phyloP scores from a whole-genome alignment of 2,329 filamentous ascomycete genomes.

The Hypomyces rosellus region DNA sequence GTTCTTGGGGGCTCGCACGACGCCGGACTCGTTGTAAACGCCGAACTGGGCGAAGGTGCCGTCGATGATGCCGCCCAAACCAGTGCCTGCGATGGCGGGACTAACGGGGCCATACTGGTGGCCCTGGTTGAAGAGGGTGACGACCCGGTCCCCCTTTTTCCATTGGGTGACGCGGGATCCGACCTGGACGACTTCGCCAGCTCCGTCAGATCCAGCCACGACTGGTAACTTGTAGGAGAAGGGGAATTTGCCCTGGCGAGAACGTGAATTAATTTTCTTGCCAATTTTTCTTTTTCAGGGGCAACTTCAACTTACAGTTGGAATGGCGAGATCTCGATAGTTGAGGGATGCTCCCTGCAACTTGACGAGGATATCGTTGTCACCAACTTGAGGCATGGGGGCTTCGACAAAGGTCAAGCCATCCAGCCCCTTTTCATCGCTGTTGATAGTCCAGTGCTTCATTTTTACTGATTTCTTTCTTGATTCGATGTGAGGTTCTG shows the following conservation, averaged over 20 bases:
- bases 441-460: too few relatives aligned
- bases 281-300: too few relatives aligned
- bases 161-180: conserved; percentile 44
- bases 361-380: too few relatives aligned
- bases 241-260: conserved; percentile 9
- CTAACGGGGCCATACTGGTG: conserved; percentile 29
- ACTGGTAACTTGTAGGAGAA: conserved; percentile 18
- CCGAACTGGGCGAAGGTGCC: conserved; percentile 26
- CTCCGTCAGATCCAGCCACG: conserved; percentile 40
- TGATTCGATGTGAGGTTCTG: too few relatives aligned
- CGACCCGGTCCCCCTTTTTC: conserved; percentile 44
- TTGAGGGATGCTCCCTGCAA: too few relatives aligned
- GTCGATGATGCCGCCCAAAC: conserved; percentile 21
- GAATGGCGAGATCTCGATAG: too few relatives aligned
- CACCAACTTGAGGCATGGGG: too few relatives aligned
- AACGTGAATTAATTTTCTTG: too few relatives aligned
- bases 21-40: conserved; percentile 41
- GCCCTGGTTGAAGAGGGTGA: conserved; percentile 23
- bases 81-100: neutral
- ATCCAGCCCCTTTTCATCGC: too few relatives aligned
- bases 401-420: too few relatives aligned
- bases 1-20: conserved; percentile 51
- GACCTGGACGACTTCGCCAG: conserved; percentile 42
- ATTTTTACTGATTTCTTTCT: too few relatives aligned
- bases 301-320: too few relatives aligned